phyloP scores from a whole-genome alignment of 164 flowering plant species.

The Dillenia suffruticosa region DNA sequence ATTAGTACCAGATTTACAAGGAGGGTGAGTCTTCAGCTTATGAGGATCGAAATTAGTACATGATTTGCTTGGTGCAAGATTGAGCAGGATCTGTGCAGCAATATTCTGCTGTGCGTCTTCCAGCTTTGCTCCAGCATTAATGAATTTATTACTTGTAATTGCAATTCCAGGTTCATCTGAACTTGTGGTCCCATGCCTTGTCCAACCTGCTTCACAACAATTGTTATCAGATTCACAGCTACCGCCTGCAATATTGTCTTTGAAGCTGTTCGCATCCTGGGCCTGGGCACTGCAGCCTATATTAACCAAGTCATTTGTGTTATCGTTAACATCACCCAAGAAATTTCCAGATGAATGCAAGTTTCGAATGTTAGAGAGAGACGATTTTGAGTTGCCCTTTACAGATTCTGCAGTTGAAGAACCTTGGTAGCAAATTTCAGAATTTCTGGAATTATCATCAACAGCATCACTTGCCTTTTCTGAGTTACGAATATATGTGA shows the following conservation, averaged over 20 bases:
- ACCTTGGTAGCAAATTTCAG: slow-evolving; percentile 1
- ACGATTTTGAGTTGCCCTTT: background rate
- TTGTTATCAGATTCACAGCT: slow-evolving; percentile 5
- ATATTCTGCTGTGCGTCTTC: slow-evolving; percentile 18
- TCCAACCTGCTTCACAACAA: background rate
- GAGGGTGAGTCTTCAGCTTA: background rate
- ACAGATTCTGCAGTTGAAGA: background rate
- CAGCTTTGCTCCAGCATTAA: slow-evolving; percentile 1
- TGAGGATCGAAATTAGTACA: background rate
- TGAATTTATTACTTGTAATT: slow-evolving; percentile 4
- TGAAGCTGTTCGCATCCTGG: background rate
- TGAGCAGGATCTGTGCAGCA: slow-evolving; percentile 25
- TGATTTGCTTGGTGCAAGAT: slow-evolving; percentile 13
- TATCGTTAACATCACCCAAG: slow-evolving; percentile 1
- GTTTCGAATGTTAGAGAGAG: slow-evolving; percentile 4
- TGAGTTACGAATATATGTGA: background rate
- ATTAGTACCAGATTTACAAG: slow-evolving; percentile 1
- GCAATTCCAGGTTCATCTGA: slow-evolving; percentile 2
- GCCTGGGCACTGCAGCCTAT: slow-evolving; percentile 10
- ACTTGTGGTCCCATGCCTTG: background rate
- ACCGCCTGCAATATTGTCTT: background rate
- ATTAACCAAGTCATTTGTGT: slow-evolving; percentile 8
- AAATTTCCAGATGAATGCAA: too few relatives aligned
- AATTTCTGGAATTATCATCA: slow-evolving; percentile 2
- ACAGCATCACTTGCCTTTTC: background rate